Evolutionary conservation across 352 stramenopile genomes (phyloP).

Genomic region (Globisporangium ultimum): DNA sequence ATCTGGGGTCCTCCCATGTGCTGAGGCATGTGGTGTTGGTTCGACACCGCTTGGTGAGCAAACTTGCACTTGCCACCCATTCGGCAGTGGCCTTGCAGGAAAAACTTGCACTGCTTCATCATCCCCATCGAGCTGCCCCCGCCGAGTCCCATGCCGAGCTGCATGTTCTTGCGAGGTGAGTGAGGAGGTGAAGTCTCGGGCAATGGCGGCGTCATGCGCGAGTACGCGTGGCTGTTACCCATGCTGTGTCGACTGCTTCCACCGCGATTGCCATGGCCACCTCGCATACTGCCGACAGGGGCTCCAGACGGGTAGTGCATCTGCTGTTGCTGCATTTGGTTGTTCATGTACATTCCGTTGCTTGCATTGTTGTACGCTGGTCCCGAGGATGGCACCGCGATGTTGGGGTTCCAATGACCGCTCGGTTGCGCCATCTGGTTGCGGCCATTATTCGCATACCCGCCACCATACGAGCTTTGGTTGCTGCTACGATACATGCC

Average conservation of each 20-base stretch:
- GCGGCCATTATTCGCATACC: constrained; percentile 3
- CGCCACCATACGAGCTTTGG: constrained; percentile 10
- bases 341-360: constrained; percentile 56
- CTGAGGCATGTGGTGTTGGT: constrained; percentile 23
- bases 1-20: constrained; percentile 1
- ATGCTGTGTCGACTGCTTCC: constrained; percentile 20
- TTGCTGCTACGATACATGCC: constrained; percentile 16
- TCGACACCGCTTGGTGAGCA: constrained; percentile 49
- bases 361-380: constrained; percentile 21
- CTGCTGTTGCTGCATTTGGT: constrained; percentile 25
- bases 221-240: constrained; percentile 27
- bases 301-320: constrained; percentile 32
- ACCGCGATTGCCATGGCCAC: constrained; percentile 16
- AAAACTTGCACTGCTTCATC: constrained; percentile 83
- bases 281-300: constrained; percentile 27
- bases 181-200: constrained; percentile 59
- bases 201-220: constrained; percentile 53
- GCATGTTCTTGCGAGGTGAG: constrained; percentile 41
- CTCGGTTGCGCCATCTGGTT: constrained; percentile 10
- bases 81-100: constrained; percentile 76
- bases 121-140: constrained; percentile 31
- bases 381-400: background rate
- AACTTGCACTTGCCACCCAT: constrained; percentile 89
- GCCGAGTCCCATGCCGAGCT: constrained; percentile 11
- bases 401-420: constrained; percentile 40